A percentile compares a stretch with the other conserved stretches of the same genome.
Evolutionary conservation across 2,329 filamentous ascomycete species (phyloP).

Genomic region (Colletotrichum sp.): DNA sequence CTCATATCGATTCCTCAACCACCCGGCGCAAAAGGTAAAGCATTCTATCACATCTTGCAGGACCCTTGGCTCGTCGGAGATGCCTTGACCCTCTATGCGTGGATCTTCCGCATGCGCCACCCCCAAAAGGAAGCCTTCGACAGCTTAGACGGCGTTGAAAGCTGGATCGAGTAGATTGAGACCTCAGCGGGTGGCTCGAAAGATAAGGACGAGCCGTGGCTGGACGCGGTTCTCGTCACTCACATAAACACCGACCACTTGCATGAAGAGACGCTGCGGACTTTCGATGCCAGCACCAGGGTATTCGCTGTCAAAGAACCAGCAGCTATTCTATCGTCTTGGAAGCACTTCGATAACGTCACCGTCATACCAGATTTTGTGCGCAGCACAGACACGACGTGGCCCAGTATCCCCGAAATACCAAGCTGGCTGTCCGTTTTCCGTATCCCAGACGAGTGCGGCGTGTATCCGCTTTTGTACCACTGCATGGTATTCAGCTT

Average conservation of each 20-base stretch:
- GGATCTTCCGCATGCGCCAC: not conserved
- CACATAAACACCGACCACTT: not conserved
- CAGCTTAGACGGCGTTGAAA: not conserved
- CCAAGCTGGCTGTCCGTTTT: not conserved
- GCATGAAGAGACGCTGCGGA: not conserved
- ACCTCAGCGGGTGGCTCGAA: not conserved
- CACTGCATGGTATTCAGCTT: not conserved
- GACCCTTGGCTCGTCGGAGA: conserved; percentile 36
- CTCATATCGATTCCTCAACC: conserved; percentile 36
- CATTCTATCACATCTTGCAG: conserved; percentile 34
- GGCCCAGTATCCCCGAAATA: not conserved
- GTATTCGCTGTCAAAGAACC: not conserved
- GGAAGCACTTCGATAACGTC: not conserved
- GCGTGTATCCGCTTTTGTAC: not conserved
- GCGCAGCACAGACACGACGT: not conserved
- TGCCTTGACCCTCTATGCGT: not conserved
- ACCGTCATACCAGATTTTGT: not conserved
- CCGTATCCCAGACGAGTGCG: not conserved
- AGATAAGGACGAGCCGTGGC: not conserved
- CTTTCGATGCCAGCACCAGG: not conserved
- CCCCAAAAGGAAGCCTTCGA: not conserved
- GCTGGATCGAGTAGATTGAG: not conserved
- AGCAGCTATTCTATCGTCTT: not conserved
- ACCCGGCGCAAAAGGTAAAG: conserved; percentile 18
- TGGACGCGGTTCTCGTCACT: conserved; percentile 4